These are phyloP conservation scores for Torulaspora indica DNA, from an alignment of 805 yeast genomes.

Conservation along the genomic window DNA sequence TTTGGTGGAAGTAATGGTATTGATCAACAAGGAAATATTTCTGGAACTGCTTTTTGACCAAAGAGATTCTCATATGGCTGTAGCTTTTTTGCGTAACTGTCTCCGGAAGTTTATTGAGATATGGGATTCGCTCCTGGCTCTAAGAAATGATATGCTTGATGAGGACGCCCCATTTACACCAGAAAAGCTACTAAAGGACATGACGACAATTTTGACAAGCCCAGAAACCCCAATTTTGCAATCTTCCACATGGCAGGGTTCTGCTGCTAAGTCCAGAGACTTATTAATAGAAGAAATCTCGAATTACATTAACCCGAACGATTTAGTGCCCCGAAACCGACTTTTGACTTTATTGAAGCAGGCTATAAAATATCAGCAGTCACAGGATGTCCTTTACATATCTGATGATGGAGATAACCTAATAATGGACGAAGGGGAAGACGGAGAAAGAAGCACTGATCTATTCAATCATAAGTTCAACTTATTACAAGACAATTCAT, in stretches of 20 bases:
- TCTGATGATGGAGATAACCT: conserved; percentile 25
- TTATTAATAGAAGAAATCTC: conserved; percentile 42
- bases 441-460: neutral
- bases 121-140: conserved; percentile 30
- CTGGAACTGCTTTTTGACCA: conserved; percentile 25
- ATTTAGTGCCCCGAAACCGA: conserved; percentile 50
- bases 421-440: neutral
- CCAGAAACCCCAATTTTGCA: conserved; percentile 16
- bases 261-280: conserved; percentile 37
- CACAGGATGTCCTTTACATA: conserved; percentile 36
- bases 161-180: conserved; percentile 21
- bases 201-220: conserved; percentile 34
- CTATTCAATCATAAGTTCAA: conserved; percentile 12
- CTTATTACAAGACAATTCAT: conserved; percentile 21
- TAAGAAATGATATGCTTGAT: conserved; percentile 14
- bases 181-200: conserved; percentile 29
- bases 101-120: conserved; percentile 23
- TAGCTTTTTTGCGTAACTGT: conserved; percentile 26
- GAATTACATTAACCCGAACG: conserved; percentile 46
- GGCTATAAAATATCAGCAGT: conserved; percentile 45
- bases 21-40: conserved; percentile 29
- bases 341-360: conserved; percentile 48
- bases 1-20: conserved; percentile 26
- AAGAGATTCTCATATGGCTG: conserved; percentile 18
- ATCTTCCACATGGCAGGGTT: conserved; percentile 34